Conservation (phyloP, 2,329 filamentous ascomycete species). For the Tolypocladium tundrense region DNA sequence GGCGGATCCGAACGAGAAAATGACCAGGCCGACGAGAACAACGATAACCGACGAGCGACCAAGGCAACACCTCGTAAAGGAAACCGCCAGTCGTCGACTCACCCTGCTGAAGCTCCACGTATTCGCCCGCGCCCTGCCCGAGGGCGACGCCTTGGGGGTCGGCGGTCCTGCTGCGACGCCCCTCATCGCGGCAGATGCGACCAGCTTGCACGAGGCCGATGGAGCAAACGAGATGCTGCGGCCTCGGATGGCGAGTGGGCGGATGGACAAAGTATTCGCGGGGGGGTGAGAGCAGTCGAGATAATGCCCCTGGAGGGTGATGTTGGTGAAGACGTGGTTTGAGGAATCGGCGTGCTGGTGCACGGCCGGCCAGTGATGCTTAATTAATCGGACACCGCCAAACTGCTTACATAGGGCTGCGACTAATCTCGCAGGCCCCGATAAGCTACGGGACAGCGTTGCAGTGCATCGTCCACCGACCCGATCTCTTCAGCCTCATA, state of each 20-base stretch:
- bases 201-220: background rate
- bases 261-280: background rate
- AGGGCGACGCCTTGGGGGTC: slow-evolving; percentile 13
- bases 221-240: background rate
- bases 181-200: slow-evolving; percentile 13
- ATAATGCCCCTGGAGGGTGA: background rate
- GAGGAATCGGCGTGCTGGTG: background rate
- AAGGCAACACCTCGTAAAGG: background rate
- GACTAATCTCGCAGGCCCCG: background rate
- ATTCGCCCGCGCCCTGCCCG: slow-evolving; percentile 21
- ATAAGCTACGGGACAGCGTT: background rate
- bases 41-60: background rate
- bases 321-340: background rate
- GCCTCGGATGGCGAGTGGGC: background rate
- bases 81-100: slow-evolving; percentile 6
- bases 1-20: background rate
- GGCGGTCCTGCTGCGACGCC: slow-evolving; percentile 25
- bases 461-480: background rate
- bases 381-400: background rate
- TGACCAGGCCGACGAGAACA: background rate
- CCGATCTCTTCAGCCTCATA: background rate
- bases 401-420: background rate
- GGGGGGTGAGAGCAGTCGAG: background rate
- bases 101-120: slow-evolving; percentile 33
- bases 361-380: background rate